Conservation (phyloP, 495 filamentous ascomycete species). For the Viridothelium virens region DNA sequence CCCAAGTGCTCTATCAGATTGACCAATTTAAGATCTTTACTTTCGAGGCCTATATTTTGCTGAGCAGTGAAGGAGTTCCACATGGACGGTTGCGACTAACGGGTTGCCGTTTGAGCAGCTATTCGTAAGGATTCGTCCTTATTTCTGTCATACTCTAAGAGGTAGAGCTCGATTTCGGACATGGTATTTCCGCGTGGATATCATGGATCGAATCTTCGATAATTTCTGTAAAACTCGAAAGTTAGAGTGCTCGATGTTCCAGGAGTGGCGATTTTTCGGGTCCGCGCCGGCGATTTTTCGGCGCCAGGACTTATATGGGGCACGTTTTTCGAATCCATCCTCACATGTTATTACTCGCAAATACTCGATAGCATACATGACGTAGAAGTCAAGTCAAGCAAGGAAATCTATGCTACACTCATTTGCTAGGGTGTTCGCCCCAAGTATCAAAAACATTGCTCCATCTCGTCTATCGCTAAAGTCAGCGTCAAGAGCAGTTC, state of each 20-base stretch:
- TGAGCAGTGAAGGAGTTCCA: constrained; percentile 17
- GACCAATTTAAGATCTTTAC: constrained; percentile 54
- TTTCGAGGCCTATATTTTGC: constrained; percentile 47
- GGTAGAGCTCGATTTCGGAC: constrained; percentile 57
- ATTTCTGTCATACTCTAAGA: constrained; percentile 57
- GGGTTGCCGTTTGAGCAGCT: constrained; percentile 50
- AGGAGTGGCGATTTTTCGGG: not conserved
- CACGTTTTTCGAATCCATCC: too few species aligned
- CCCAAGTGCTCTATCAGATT: constrained; percentile 60
- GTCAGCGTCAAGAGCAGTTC: too few species aligned
- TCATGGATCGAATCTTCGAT: not conserved
- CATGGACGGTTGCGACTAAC: constrained; percentile 28
- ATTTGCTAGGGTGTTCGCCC: too few species aligned
- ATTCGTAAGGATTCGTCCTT: constrained; percentile 52
- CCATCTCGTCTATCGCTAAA: too few species aligned
- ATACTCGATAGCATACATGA: too few species aligned
- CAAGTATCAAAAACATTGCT: too few species aligned
- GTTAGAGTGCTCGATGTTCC: not conserved
- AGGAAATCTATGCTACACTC: too few species aligned
- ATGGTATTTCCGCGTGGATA: constrained; percentile 25
- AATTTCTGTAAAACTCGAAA: not conserved
- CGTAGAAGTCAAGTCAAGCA: too few species aligned
- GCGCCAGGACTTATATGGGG: too few species aligned
- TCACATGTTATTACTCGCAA: too few species aligned
- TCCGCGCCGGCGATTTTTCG: not conserved